Percentiles rank a stretch among this genome's conserved stretches.
Evolutionary conservation across 1,284 basidiomycete species (phyloP).

Genomic region (Cryptococcus sp.): DNA sequence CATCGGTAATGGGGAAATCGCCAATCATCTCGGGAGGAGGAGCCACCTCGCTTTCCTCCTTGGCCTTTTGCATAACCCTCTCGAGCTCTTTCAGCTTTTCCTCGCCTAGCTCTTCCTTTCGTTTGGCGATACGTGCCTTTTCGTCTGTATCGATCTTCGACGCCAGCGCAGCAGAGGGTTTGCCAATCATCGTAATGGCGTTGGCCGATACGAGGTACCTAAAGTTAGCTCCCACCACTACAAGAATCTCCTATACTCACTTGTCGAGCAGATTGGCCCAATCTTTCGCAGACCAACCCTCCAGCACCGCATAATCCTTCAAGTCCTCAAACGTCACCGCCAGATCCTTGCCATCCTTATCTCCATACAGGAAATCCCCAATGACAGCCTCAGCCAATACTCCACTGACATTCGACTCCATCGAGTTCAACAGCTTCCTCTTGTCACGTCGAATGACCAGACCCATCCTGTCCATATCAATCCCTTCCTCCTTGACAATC

Average conservation of each 20-base stretch:
- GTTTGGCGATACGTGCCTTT: slow-evolving; percentile 66
- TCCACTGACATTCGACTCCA: slow-evolving; percentile 38
- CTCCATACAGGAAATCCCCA: slow-evolving; percentile 82
- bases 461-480: slow-evolving; percentile 88
- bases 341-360: slow-evolving; percentile 75
- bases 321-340: slow-evolving; percentile 71
- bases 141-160: slow-evolving; percentile 76
- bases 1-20: slow-evolving; percentile 78
- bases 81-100: slow-evolving; percentile 71
- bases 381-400: slow-evolving; percentile 57
- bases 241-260: slow-evolving; percentile 49
- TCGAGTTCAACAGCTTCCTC: slow-evolving; percentile 56
- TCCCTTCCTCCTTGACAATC: slow-evolving; percentile 62
- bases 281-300: slow-evolving; percentile 65
- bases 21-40: slow-evolving; percentile 77
- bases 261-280: slow-evolving; percentile 77
- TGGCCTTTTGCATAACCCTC: slow-evolving; percentile 70
- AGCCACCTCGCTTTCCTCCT: slow-evolving; percentile 75
- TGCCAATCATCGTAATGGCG: slow-evolving; percentile 71
- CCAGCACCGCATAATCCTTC: slow-evolving; percentile 61
- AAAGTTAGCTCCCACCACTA: slow-evolving; percentile 7
- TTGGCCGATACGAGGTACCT: slow-evolving; percentile 74
- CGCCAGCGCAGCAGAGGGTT: slow-evolving; percentile 80
- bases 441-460: slow-evolving; percentile 84
- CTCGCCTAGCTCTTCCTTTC: slow-evolving; percentile 67